Evolutionary conservation across 495 filamentous ascomycete genomes (phyloP).

Genomic region (Collariella sp.): DNA sequence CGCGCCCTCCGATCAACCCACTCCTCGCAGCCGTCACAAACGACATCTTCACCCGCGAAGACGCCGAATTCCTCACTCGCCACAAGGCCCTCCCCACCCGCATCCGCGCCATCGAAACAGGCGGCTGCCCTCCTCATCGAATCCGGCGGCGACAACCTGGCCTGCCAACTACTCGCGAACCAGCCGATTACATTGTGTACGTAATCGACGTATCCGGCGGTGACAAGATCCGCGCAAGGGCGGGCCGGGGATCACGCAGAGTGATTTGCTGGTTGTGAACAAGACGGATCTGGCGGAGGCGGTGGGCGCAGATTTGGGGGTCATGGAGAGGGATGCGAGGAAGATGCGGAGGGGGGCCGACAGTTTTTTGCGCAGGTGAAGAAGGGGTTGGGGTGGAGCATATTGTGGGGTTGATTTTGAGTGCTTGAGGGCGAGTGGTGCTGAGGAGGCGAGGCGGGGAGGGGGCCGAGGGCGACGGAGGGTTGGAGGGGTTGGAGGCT

Average conservation of each 20-base stretch:
- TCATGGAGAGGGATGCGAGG: constrained; percentile 91
- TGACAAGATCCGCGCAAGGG: constrained; percentile 93
- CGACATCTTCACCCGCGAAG: constrained; percentile 98
- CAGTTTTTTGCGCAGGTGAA: constrained; percentile 97
- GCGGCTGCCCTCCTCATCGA: constrained; percentile 95
- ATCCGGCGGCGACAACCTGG: constrained; percentile 89
- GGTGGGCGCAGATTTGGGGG: constrained; percentile 79
- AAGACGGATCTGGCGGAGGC: constrained; percentile 92
- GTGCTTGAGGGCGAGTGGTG: constrained; percentile 84
- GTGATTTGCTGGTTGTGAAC: constrained; percentile 85
- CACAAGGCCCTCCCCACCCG: constrained; percentile 78
- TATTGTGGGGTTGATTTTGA: constrained; percentile 81
- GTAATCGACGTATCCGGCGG: constrained; percentile 97
- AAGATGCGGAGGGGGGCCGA: constrained; percentile 96
- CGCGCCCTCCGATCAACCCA: constrained; percentile 64
- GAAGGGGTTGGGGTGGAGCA: constrained; percentile 75
- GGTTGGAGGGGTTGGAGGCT: constrained; percentile 37
- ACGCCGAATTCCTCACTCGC: constrained; percentile 90
- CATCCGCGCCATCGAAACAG: constrained; percentile 94
- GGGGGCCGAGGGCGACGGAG: constrained; percentile 43
- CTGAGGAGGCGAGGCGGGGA: constrained; percentile 49
- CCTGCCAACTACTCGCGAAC: constrained; percentile 86
- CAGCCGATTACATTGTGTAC: constrained; percentile 96
- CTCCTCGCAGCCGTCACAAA: constrained; percentile 95
- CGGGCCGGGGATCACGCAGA: constrained; percentile 92